Conservation (phyloP, 2,329 filamentous ascomycete species). For the Fusarium sp. region DNA sequence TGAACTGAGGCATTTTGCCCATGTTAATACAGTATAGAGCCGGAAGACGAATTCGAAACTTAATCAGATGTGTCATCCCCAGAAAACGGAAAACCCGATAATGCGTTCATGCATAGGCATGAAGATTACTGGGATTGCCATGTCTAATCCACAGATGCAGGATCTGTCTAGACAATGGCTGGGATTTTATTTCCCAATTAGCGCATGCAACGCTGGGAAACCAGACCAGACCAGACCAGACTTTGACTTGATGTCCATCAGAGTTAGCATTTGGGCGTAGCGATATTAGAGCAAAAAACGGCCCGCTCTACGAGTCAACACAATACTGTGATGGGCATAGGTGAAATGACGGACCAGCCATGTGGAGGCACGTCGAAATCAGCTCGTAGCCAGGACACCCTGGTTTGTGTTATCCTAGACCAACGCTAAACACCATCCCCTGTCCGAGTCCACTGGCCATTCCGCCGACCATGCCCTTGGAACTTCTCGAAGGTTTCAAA, state of each 20-base stretch:
- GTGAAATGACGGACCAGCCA: conserved; percentile 32
- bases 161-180: conserved; percentile 24
- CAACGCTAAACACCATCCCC: conserved; percentile 38
- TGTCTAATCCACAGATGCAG: conserved; percentile 33
- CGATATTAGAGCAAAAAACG: conserved; percentile 30
- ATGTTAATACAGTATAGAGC: background rate
- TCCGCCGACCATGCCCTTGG: conserved; percentile 49
- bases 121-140: conserved; percentile 25
- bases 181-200: conserved; percentile 14
- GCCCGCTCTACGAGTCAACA: conserved; percentile 45
- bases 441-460: conserved; percentile 40
- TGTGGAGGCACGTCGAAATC: conserved; percentile 41
- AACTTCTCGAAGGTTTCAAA: conserved; percentile 49
- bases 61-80: conserved; percentile 25
- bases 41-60: conserved; percentile 7
- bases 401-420: conserved; percentile 16
- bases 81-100: conserved; percentile 24
- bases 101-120: conserved; percentile 43
- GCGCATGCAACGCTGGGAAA: conserved; percentile 23
- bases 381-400: conserved; percentile 39
- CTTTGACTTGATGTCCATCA: conserved; percentile 6
- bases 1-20: background rate
- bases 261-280: conserved; percentile 17
- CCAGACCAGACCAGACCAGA: background rate
- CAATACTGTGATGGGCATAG: conserved; percentile 28